Base-by-base conservation (phyloP, 2,329 filamentous ascomycete species). In the Monilinia vaccinii-corymbosi region DNA sequence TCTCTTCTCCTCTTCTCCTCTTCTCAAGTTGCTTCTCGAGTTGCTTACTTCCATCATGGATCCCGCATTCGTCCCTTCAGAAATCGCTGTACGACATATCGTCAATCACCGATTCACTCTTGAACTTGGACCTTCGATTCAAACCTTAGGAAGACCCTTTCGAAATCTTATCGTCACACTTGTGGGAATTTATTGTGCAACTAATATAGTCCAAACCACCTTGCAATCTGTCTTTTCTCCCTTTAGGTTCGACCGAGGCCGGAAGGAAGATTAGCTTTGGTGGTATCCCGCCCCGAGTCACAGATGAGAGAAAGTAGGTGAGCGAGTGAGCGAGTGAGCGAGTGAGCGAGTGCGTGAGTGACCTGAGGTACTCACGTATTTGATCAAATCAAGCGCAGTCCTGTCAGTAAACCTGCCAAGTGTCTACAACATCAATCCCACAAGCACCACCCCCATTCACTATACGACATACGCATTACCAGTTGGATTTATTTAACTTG, bases 51-150 rank as follows among this genome's bases (percentile, higher is more conserved):
- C n/a, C n/a, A n/a, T n/a, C 14, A 72, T 72, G 70, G 71, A 72
- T 58, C 59, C 69, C 51, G 69, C 66, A 25, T 75, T 76, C 69
- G 69, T 76, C 56, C 74, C 75, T 58, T 65, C 75, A 49, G 71
- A 75, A 63, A 66, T 76, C 52, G 75, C 73, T 60, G 72, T 79
- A 56, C 75, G 74, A 66, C 78, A 79, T 69, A 72, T 75, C 63
- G 69, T 78, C 63, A 71, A 76, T 58, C 75, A 83, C 64, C 73
- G 75, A 63, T 79, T 83, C 65, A 75, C 75, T 34, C 66, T 84
- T 61, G 76, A 81, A 63, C 70, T 82, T 62, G 78, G 77, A 50
- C 73, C 77, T 23, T 78, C 77, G 21, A 73, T 77, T 55, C 73
- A 78, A 47, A 73, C 74, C 58, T 70, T 82, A 62, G 76, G 77